Evolutionary conservation across 2,329 filamentous ascomycete genomes (phyloP), one percentile per base, ranked within the genome.

Genomic region (Nothophaeocryptopus gaeumannii): DNA sequence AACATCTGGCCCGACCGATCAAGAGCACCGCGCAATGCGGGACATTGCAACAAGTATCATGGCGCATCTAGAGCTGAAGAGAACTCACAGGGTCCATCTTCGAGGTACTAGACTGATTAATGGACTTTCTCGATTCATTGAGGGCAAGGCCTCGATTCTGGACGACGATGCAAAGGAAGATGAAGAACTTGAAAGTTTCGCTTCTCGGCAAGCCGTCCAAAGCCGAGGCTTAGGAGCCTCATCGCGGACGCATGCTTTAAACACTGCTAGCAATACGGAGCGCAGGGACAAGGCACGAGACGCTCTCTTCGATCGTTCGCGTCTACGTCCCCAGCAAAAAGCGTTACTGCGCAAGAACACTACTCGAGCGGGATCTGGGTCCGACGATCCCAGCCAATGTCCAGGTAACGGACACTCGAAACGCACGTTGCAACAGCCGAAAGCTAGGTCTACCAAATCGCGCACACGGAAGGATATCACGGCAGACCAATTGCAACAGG

Each of bases 51-150:
- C 68, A n/a, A 78, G 81, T 4, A 72, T 83, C 5, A 81, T 83
- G 70, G 75, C 82, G 30, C 82, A 85, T 49, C 62, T 86, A 7
- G 81, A 82, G 67, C 77, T 74, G 70, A 78, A 70, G 38, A 74
- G 74, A 53, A 73, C 70, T 51, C 76, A 68, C 47, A 77, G 72
- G 51, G 78, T 75, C 56, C 77, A 74, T 58, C 74, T 69, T 58
- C 73, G 72, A 58, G 77, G 70, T 35, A 79, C 74, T 57, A 76
- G 71, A 56, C 81, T 77, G 66, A 76, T 76, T 33, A 73, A 75
- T 12, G 78, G 78, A 1, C 64, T 82, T n/a, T 77, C 74, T 3
- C 70, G 72, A n/a, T 82, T 69, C 49, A 63, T 69, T 36, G 61
- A 67, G 38, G 66, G 51, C 8, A 54, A 54, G 15, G 35, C 45